Conservation (phyloP, 176 grass and related monocot genomes). For the Carex cristatella region DNA sequence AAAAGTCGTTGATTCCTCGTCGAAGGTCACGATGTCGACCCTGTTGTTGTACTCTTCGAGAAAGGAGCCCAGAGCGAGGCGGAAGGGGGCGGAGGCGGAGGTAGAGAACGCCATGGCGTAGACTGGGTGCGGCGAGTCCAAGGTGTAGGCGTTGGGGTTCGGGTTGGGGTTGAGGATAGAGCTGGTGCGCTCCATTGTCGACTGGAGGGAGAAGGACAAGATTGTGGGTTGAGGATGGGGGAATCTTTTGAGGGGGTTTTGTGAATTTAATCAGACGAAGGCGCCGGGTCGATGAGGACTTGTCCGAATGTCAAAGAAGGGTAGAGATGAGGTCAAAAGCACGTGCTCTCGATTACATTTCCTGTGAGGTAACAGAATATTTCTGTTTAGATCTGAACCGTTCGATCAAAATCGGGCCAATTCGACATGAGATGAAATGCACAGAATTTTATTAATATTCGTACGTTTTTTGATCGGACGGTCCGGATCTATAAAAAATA, state of each 20-base stretch:
- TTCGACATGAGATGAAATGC: too few relatives aligned
- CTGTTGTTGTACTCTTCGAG: constrained; percentile 73
- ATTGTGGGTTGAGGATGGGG: background rate
- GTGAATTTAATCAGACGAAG: background rate
- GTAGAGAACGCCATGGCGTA: constrained; percentile 90
- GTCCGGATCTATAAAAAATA: too few relatives aligned
- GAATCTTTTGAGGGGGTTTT: background rate
- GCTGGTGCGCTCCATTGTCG: constrained; percentile 19
- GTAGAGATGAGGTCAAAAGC: background rate
- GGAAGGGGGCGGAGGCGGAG: constrained; percentile 31
- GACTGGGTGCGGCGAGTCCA: constrained; percentile 73
- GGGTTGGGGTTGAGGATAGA: constrained; percentile 35
- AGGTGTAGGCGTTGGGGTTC: constrained; percentile 73
- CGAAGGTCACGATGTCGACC: constrained; percentile 71
- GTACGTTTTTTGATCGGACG: too few relatives aligned
- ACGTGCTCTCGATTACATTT: background rate
- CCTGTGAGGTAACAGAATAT: too few relatives aligned
- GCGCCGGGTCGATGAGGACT: background rate
- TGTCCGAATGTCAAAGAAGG: background rate
- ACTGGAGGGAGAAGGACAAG: background rate
- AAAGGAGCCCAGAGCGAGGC: constrained; percentile 81
- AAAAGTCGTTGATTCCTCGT: constrained; percentile 58
- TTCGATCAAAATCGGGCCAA: too few relatives aligned
- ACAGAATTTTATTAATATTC: too few relatives aligned
- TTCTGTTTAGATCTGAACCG: too few relatives aligned